Conservation (phyloP, 2,329 filamentous ascomycete genomes). For the Microdochium paspali region DNA sequence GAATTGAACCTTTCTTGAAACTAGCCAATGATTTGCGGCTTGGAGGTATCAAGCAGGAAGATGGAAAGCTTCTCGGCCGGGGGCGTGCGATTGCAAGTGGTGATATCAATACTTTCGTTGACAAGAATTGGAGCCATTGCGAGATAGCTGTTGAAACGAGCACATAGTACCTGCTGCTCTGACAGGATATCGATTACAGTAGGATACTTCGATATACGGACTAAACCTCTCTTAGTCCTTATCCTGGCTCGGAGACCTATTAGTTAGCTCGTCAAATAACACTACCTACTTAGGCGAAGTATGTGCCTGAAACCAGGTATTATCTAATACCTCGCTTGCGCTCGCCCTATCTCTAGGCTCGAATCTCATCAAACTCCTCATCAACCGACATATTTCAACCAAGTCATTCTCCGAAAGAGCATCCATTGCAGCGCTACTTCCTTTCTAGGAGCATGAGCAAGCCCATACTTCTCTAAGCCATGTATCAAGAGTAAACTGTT, state of each 20-base stretch:
- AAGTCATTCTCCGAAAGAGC: not conserved
- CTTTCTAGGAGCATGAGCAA: not conserved
- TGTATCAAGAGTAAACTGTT: not conserved
- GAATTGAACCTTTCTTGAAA: conserved; percentile 27
- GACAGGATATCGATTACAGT: too few species aligned
- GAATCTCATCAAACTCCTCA: not conserved
- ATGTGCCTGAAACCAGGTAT: not conserved
- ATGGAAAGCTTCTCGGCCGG: conserved; percentile 22
- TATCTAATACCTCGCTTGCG: not conserved
- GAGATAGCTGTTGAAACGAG: too few species aligned
- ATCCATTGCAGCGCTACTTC: not conserved
- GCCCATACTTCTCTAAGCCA: not conserved
- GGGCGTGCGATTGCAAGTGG: not conserved
- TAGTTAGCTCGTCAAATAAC: too few species aligned
- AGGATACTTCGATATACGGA: too few species aligned
- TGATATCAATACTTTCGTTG: not conserved
- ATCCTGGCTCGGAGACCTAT: too few species aligned
- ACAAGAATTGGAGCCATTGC: not conserved
- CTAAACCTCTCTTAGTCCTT: too few species aligned
- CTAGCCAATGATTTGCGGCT: conserved; percentile 22
- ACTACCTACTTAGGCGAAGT: too few species aligned
- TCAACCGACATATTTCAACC: not conserved
- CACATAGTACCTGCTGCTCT: too few species aligned
- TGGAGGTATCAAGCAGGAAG: conserved; percentile 28
- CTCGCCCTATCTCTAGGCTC: not conserved